These are phyloP conservation scores for Agrocybe praecox DNA, from an alignment of 768 basidiomycete genomes.

Conservation along the genomic window DNA sequence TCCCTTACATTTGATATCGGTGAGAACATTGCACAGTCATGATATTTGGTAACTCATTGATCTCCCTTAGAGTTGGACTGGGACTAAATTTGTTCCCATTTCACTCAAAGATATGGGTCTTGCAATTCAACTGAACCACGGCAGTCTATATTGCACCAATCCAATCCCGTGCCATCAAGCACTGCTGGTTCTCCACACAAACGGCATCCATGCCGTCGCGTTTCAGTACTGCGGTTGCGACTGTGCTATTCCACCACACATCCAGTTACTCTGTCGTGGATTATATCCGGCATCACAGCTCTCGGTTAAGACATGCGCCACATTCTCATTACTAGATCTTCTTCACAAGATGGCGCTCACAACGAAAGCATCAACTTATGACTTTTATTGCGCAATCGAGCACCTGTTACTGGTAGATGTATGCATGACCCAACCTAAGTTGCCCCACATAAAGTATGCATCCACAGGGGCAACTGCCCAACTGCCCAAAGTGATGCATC, in stretches of 20 bases:
- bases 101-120: conserved; percentile 8
- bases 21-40: too few species aligned
- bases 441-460: too few species aligned
- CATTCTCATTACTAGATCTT: conserved; percentile 10
- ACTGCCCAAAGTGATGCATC: too few species aligned
- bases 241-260: conserved; percentile 4
- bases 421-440: too few species aligned
- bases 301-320: conserved; percentile 17
- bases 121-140: conserved; percentile 8
- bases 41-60: too few species aligned
- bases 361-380: conserved; percentile 12
- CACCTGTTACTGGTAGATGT: too few species aligned
- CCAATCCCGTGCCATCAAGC: not conserved
- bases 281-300: conserved; percentile 21
- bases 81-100: not conserved
- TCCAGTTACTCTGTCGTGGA: conserved; percentile 4
- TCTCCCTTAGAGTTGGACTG: not conserved
- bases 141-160: not conserved
- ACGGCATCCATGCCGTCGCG: conserved; percentile 19
- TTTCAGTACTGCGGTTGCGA: conserved; percentile 18
- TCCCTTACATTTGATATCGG: too few species aligned
- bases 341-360: conserved; percentile 20
- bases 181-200: conserved; percentile 16
- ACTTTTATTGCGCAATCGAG: not conserved
- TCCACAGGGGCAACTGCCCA: too few species aligned